Conservation (phyloP, 1,284 basidiomycete species). For the Irpex lacteus region DNA sequence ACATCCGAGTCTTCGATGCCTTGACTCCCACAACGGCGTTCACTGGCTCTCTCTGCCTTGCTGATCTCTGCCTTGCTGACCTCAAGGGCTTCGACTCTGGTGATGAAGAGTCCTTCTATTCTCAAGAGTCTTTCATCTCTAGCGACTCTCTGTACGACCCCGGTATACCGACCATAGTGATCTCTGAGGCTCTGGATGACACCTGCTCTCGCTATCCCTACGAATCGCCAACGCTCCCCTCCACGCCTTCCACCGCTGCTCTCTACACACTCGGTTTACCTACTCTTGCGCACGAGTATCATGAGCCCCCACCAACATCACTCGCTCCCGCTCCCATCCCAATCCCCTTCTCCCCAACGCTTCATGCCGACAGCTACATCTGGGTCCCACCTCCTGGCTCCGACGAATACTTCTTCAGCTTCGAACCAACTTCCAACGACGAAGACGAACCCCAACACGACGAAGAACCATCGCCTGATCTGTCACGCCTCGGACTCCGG, state of each 20-base stretch:
- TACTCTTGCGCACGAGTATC: neutral
- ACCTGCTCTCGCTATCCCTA: neutral
- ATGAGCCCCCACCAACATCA: neutral
- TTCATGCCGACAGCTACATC: neutral
- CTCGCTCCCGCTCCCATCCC: neutral
- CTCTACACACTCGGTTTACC: neutral
- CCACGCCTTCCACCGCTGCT: neutral
- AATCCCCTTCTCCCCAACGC: neutral
- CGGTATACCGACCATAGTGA: neutral
- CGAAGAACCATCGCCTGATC: neutral
- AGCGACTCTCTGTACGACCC: neutral
- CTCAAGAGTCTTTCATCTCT: neutral
- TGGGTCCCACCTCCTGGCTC: neutral
- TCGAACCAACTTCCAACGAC: neutral
- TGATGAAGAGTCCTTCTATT: neutral
- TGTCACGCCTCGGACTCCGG: neutral
- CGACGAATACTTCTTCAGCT: neutral
- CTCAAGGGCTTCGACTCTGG: neutral
- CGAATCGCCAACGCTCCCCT: neutral
- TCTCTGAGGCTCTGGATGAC: neutral
- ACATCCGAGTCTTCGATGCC: neutral
- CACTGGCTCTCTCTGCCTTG: neutral
- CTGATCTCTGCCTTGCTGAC: neutral
- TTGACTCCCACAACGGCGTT: neutral
- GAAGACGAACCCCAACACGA: neutral